phyloP scores from a whole-genome alignment of 176 grass and related monocot genomes.

The Zoysia japonica region DNA sequence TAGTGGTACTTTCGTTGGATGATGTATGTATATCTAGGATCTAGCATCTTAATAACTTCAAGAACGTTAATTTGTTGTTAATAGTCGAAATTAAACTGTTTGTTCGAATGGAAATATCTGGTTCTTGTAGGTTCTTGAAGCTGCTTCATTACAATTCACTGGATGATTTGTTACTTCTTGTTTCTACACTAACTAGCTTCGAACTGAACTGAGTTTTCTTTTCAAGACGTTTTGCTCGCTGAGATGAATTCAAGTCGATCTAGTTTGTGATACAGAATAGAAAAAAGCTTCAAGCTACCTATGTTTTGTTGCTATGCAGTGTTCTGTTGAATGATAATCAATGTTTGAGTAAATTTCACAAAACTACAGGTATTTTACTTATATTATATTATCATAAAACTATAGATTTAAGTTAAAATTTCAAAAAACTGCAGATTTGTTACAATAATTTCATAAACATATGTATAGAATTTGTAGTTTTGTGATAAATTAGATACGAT shows the following conservation, averaged over 20 bases:
- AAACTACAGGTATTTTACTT: no score
- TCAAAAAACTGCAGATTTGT: no score
- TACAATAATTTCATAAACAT: no score
- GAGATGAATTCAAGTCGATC: background rate
- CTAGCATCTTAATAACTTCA: conserved; percentile 22
- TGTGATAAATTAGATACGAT: no score
- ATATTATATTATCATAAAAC: no score
- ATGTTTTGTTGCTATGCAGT: background rate
- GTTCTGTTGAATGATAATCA: background rate
- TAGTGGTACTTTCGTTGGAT: background rate
- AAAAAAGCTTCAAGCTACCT: background rate
- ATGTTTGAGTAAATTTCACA: background rate
- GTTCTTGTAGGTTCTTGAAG: background rate
- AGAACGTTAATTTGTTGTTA: conserved; percentile 26
- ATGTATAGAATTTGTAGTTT: no score
- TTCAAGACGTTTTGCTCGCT: background rate
- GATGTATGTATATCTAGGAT: conserved; percentile 17
- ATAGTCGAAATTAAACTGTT: background rate
- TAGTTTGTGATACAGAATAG: background rate
- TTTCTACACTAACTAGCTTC: background rate
- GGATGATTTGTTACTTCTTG: background rate
- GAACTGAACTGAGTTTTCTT: background rate
- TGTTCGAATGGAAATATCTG: background rate
- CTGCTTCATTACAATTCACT: background rate
- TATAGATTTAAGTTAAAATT: no score